These are phyloP conservation scores for Penicillium sp. DNA, from an alignment of 2,329 filamentous ascomycete species.

Conservation along the genomic window DNA sequence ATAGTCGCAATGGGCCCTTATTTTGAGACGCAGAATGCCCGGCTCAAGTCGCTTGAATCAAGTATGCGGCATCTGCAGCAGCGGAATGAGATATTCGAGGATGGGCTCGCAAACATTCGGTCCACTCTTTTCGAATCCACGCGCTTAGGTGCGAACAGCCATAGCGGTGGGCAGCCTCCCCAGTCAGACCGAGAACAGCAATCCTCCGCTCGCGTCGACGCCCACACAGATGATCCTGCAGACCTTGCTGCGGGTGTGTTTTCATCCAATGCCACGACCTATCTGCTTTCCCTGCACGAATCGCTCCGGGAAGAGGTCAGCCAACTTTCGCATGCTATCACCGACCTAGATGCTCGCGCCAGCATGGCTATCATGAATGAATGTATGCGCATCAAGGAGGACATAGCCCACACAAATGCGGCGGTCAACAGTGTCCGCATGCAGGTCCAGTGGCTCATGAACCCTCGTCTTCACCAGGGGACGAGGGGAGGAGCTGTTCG, in stretches of 20 bases:
- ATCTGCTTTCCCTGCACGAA: conserved; percentile 54
- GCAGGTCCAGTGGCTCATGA: conserved; percentile 57
- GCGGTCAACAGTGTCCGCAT: conserved; percentile 51
- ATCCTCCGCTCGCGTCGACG: conserved; percentile 1
- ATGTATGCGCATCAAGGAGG: conserved; percentile 52
- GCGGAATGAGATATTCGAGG: conserved; percentile 42
- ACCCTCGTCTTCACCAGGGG: conserved; percentile 45
- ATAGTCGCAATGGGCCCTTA: conserved; percentile 42
- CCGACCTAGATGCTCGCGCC: conserved; percentile 52
- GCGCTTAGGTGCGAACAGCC: conserved; percentile 6
- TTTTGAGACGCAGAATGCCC: conserved; percentile 37
- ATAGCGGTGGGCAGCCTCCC: conserved; percentile 8
- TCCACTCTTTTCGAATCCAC: conserved; percentile 31
- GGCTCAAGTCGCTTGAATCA: conserved; percentile 38
- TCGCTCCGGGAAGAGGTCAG: conserved; percentile 52
- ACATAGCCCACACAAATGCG: conserved; percentile 54
- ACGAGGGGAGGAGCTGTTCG: conserved; percentile 22
- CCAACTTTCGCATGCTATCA: conserved; percentile 47
- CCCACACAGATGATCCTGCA: conserved; percentile 10
- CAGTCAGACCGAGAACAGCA: conserved; percentile 11
- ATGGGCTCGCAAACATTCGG: conserved; percentile 37
- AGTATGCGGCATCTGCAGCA: conserved; percentile 40
- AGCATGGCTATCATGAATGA: conserved; percentile 58
- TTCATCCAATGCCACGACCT: conserved; percentile 43
- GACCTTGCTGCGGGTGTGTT: conserved; percentile 22